These are phyloP conservation scores for Rhodotorula glutinis DNA, from an alignment of 1,284 basidiomycete species.

Conservation along the genomic window DNA sequence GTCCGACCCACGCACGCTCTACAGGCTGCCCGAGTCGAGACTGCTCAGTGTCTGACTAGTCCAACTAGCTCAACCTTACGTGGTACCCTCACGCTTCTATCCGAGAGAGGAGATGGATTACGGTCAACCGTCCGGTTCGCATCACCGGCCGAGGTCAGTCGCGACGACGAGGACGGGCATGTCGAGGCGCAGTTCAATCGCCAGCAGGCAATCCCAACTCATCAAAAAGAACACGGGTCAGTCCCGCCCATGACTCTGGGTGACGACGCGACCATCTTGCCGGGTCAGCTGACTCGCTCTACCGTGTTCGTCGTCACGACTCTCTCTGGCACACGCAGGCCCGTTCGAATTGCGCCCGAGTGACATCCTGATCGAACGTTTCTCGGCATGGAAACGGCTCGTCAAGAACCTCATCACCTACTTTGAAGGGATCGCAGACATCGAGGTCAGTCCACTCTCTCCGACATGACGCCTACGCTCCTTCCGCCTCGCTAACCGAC, in stretches of 20 bases:
- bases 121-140: slow-evolving; percentile 1
- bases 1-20: too few relatives aligned
- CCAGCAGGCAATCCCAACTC: slow-evolving; percentile 48
- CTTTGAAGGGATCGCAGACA: slow-evolving; percentile 73
- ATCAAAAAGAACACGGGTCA: slow-evolving; percentile 51
- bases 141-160: slow-evolving; percentile 26
- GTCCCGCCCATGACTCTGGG: too few relatives aligned
- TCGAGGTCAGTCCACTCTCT: slow-evolving; percentile 55
- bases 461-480: too few relatives aligned
- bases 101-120: too few relatives aligned
- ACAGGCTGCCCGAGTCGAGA: too few relatives aligned
- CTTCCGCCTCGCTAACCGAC: too few relatives aligned
- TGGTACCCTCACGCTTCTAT: too few relatives aligned
- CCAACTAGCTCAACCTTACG: too few relatives aligned
- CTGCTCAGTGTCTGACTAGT: too few relatives aligned
- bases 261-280: too few relatives aligned
- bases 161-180: slow-evolving; percentile 26
- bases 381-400: slow-evolving; percentile 88
- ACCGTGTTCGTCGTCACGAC: too few relatives aligned
- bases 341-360: slow-evolving; percentile 83
- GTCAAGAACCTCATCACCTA: slow-evolving; percentile 83
- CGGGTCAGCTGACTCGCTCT: too few relatives aligned
- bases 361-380: slow-evolving; percentile 94
- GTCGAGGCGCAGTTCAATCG: slow-evolving; percentile 39
- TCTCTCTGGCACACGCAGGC: background rate